These are phyloP conservation scores for Orbilia brochopaga DNA, from an alignment of 2,329 filamentous ascomycete genomes.

Conservation along the genomic window DNA sequence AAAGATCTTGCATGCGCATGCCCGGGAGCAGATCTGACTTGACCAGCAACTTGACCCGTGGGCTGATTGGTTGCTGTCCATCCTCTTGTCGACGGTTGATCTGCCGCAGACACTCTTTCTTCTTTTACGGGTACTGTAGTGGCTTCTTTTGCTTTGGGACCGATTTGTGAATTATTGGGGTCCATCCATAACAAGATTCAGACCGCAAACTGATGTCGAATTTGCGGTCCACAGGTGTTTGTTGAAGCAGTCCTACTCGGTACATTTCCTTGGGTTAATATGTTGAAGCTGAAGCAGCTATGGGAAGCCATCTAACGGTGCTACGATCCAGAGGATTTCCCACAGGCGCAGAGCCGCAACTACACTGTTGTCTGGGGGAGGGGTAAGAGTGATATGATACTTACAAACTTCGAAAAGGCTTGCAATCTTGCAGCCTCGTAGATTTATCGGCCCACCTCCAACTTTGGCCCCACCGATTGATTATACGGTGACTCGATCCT, in stretches of 20 bases:
- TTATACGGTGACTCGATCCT: not conserved
- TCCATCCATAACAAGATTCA: slow-evolving; percentile 41
- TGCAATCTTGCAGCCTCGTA: not conserved
- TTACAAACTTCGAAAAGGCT: not conserved
- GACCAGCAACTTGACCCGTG: slow-evolving; percentile 11
- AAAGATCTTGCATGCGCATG: slow-evolving; percentile 23
- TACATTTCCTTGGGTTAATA: slow-evolving; percentile 18
- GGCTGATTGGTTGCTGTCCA: slow-evolving; percentile 42
- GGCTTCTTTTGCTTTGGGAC: slow-evolving; percentile 24
- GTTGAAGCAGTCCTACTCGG: slow-evolving; percentile 23
- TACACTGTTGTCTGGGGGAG: not conserved
- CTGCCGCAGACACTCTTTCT: slow-evolving; percentile 14
- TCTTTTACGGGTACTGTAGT: slow-evolving; percentile 16
- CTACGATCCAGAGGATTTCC: not conserved
- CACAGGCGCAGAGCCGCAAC: not conserved
- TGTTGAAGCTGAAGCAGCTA: not conserved
- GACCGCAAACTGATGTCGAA: slow-evolving; percentile 12
- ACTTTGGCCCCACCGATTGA: slow-evolving; percentile 1
- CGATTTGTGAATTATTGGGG: slow-evolving; percentile 26
- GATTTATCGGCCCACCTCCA: not conserved
- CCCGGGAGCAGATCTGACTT: slow-evolving; percentile 11
- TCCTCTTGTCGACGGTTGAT: slow-evolving; percentile 18
- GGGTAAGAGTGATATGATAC: not conserved
- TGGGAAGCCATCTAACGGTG: not conserved
- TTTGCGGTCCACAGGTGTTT: slow-evolving; percentile 21